Evolutionary conservation across 805 yeast genomes (phyloP).

Genomic region (Yarrowia bubula): DNA sequence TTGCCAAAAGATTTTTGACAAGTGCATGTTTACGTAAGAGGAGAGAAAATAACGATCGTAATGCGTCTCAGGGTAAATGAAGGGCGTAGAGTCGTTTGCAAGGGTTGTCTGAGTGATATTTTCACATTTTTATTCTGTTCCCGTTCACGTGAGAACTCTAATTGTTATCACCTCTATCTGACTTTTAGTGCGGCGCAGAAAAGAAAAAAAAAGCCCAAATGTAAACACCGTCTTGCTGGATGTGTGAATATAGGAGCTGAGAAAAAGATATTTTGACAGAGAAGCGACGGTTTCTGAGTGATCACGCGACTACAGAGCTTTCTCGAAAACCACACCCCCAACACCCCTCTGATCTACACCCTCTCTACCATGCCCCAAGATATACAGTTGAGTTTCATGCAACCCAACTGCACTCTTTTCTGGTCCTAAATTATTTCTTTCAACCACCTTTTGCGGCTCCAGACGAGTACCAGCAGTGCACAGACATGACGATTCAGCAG

Average conservation of each 20-base stretch:
- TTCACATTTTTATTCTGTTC: not conserved
- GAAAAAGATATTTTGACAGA: not conserved
- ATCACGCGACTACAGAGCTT: no score
- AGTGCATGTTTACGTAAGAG: constrained; percentile 16
- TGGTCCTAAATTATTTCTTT: constrained; percentile 1
- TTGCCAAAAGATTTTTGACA: not conserved
- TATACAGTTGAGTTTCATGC: constrained; percentile 17
- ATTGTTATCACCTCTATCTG: constrained; percentile 18
- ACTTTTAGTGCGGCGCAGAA: constrained; percentile 21
- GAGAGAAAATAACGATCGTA: not conserved
- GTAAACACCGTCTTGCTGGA: not conserved
- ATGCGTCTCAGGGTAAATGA: no score
- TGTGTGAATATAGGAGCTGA: not conserved
- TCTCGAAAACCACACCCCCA: no score
- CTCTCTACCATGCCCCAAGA: not conserved
- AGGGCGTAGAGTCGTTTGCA: no score
- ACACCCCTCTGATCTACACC: no score
- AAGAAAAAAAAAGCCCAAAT: not conserved
- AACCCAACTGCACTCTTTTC: constrained; percentile 7
- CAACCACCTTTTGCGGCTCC: not conserved
- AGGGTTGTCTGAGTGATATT: not conserved
- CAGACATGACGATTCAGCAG: not conserved
- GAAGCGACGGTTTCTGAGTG: no score
- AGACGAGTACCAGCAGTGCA: not conserved
- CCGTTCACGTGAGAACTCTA: constrained; percentile 15